These are phyloP conservation scores for Solanum clarkiae DNA, from an alignment of 257 asterid species.

Conservation along the genomic window DNA sequence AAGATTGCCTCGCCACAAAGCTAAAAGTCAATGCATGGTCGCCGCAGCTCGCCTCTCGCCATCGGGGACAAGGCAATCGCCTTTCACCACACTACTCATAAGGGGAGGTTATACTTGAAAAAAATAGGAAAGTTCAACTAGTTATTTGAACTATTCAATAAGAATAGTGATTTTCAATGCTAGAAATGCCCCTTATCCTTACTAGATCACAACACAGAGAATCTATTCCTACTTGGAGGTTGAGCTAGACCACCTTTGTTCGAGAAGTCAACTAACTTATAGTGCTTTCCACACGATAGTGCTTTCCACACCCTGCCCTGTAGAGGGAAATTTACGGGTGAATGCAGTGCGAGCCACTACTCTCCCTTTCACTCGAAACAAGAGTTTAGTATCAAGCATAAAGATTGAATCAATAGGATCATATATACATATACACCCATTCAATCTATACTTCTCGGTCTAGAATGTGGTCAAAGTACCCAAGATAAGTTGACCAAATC, in stretches of 20 bases:
- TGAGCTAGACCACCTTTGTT: neutral
- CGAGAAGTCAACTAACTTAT: too few relatives aligned
- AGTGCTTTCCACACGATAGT: too few relatives aligned
- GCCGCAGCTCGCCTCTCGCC: too few relatives aligned
- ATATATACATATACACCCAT: neutral
- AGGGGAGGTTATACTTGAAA: neutral
- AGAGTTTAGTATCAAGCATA: too few relatives aligned
- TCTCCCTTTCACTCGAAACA: too few relatives aligned
- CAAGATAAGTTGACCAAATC: neutral
- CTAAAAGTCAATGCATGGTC: too few relatives aligned
- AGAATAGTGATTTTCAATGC: neutral
- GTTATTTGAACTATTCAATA: neutral
- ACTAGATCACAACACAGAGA: neutral
- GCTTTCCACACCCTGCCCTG: too few relatives aligned
- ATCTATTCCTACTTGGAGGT: neutral
- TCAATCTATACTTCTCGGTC: neutral
- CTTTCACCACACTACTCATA: neutral
- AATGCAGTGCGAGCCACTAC: too few relatives aligned
- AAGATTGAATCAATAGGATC: too few relatives aligned
- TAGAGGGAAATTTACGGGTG: too few relatives aligned
- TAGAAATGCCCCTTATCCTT: neutral
- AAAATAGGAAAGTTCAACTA: neutral
- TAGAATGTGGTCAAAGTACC: neutral
- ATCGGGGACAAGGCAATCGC: too few relatives aligned
- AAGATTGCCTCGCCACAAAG: too few relatives aligned